Evolutionary conservation across 2,329 filamentous ascomycete genomes (phyloP).

Genomic region (Diaporthe australafricana): DNA sequence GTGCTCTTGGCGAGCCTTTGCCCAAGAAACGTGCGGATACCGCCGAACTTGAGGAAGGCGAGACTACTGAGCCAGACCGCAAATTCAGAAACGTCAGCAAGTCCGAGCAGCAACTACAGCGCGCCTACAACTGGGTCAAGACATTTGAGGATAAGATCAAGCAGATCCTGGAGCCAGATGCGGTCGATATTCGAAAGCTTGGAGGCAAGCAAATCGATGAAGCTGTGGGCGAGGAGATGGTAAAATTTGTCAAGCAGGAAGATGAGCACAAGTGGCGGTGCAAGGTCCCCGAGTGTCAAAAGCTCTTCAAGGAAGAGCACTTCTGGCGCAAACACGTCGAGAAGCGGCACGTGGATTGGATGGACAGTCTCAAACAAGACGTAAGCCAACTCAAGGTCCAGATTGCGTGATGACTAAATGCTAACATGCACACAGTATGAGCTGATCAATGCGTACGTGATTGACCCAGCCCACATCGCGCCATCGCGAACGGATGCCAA

Average conservation of each 20-base stretch:
- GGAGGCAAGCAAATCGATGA: conserved; percentile 90
- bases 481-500: conserved; percentile 94
- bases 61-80: conserved; percentile 74
- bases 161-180: conserved; percentile 91
- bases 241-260: conserved; percentile 94
- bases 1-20: conserved; percentile 84
- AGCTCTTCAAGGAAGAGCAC: conserved; percentile 95
- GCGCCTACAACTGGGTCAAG: conserved; percentile 98
- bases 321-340: conserved; percentile 99
- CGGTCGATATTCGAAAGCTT: conserved; percentile 87
- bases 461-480: conserved; percentile 94
- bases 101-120: conserved; percentile 89
- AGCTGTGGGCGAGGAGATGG: conserved; percentile 85
- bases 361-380: conserved; percentile 82
- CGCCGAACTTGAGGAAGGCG: conserved; percentile 73
- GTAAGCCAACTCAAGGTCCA: conserved; percentile 63
- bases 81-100: conserved; percentile 80
- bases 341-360: conserved; percentile 93
- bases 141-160: conserved; percentile 97
- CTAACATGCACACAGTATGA: conserved; percentile 69
- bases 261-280: conserved; percentile 97
- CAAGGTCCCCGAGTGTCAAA: conserved; percentile 95
- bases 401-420: neutral
- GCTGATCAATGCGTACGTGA: conserved; percentile 92
- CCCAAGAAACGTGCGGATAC: conserved; percentile 81